These are phyloP conservation scores for Phytophthora cajani DNA, from an alignment of 352 stramenopile genomes.

Conservation along the genomic window DNA sequence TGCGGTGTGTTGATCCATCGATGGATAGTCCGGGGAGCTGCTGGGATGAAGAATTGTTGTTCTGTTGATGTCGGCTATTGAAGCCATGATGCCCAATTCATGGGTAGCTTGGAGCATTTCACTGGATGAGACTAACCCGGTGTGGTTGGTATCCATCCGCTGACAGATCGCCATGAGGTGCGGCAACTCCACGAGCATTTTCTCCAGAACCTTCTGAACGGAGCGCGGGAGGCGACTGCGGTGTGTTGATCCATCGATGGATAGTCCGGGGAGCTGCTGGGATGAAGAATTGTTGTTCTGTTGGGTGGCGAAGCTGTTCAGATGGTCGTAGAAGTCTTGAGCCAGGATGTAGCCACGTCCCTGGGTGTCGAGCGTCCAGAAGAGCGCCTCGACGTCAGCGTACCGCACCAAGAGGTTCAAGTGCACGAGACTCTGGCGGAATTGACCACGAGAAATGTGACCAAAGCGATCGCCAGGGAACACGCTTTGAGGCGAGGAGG, in stretches of 20 bases:
- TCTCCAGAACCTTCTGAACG: slow-evolving; percentile 78
- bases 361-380: slow-evolving; percentile 76
- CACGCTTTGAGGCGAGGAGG: slow-evolving; percentile 57
- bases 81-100: slow-evolving; percentile 67
- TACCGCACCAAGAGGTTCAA: slow-evolving; percentile 67
- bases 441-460: slow-evolving; percentile 71
- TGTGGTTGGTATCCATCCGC: slow-evolving; percentile 50
- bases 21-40: slow-evolving; percentile 42
- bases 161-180: slow-evolving; percentile 57
- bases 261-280: slow-evolving; percentile 42
- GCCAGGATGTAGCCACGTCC: slow-evolving; percentile 64
- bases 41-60: slow-evolving; percentile 23
- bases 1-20: slow-evolving; percentile 15
- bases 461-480: slow-evolving; percentile 80
- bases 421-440: slow-evolving; percentile 77
- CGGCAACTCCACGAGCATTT: slow-evolving; percentile 59
- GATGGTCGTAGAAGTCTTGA: slow-evolving; percentile 72
- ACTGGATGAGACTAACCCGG: slow-evolving; percentile 44
- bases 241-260: slow-evolving; percentile 23
- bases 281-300: slow-evolving; percentile 18
- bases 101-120: slow-evolving; percentile 65
- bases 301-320: slow-evolving; percentile 46
- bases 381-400: slow-evolving; percentile 73
- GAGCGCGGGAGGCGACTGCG: slow-evolving; percentile 42
- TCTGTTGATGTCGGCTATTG: slow-evolving; percentile 46